Conservation (phyloP, 2,329 filamentous ascomycete species). For the Microsporum audouinii region DNA sequence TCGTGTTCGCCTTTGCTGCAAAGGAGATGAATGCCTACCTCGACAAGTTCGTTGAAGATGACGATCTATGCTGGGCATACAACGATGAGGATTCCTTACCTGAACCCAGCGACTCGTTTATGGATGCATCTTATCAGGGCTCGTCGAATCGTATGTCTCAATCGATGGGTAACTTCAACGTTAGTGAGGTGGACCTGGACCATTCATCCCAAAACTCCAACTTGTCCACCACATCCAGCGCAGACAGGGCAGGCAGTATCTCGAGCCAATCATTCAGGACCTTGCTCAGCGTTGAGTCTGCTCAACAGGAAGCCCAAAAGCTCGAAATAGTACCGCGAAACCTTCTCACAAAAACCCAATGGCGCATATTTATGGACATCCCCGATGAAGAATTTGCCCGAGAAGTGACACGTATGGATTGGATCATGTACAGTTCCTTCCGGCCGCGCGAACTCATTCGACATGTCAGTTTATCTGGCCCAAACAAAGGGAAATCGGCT, state of each 20-base stretch:
- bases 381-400: slow-evolving; percentile 75
- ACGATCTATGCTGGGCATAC: slow-evolving; percentile 87
- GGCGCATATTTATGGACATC: slow-evolving; percentile 80
- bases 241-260: slow-evolving; percentile 29
- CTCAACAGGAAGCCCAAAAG: slow-evolving; percentile 63
- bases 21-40: slow-evolving; percentile 75
- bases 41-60: slow-evolving; percentile 67
- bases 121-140: slow-evolving; percentile 32
- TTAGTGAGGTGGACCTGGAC: slow-evolving; percentile 30
- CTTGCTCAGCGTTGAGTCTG: slow-evolving; percentile 48
- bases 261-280: slow-evolving; percentile 34
- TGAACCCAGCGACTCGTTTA: slow-evolving; percentile 32
- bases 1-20: slow-evolving; percentile 73
- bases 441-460: slow-evolving; percentile 85
- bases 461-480: slow-evolving; percentile 63
- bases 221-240: slow-evolving; percentile 30
- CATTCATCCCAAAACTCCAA: slow-evolving; percentile 30
- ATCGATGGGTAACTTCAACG: slow-evolving; percentile 29
- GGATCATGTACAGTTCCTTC: slow-evolving; percentile 95
- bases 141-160: slow-evolving; percentile 27
- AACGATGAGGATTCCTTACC: slow-evolving; percentile 48
- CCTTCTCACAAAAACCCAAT: slow-evolving; percentile 71
- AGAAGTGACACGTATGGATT: slow-evolving; percentile 91
- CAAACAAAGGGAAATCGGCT: slow-evolving; percentile 47
- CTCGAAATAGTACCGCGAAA: slow-evolving; percentile 59